Percentiles rank a stretch among this genome's conserved stretches.
phyloP scores from a whole-genome alignment of 176 grass and related monocot species.

The Melocanna baccifera region DNA sequence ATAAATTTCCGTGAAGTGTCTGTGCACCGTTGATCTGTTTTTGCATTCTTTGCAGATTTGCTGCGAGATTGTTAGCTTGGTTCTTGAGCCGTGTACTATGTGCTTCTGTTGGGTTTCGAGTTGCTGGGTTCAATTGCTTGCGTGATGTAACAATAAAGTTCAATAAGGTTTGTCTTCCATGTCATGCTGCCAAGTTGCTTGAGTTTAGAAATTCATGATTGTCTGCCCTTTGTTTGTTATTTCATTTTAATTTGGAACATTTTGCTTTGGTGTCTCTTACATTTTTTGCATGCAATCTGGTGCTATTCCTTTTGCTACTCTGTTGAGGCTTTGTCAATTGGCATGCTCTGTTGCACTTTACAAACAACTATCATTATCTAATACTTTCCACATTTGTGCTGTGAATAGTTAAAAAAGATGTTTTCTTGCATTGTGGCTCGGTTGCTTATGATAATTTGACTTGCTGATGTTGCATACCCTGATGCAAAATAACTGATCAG shows the following conservation, averaged over 20 bases:
- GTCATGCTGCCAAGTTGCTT: slow-evolving; percentile 17
- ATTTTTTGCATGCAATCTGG: neutral
- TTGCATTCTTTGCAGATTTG: slow-evolving; percentile 59
- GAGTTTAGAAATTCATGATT: slow-evolving; percentile 11
- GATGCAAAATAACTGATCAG: neutral
- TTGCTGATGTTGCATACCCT: slow-evolving; percentile 3
- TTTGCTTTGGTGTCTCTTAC: neutral
- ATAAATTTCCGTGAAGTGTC: neutral
- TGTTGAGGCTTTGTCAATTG: neutral
- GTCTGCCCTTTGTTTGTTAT: neutral
- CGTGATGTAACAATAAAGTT: slow-evolving; percentile 92
- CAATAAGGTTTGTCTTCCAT: slow-evolving; percentile 59
- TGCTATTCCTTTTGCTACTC: slow-evolving; percentile 14
- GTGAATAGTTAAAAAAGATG: neutral
- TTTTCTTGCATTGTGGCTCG: neutral
- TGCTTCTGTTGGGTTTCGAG: slow-evolving; percentile 85
- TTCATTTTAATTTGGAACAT: slow-evolving; percentile 19
- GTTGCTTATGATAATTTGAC: neutral
- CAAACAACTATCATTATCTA: neutral
- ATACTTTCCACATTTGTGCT: neutral
- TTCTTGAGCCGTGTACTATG: slow-evolving; percentile 77
- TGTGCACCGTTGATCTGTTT: slow-evolving; percentile 1
- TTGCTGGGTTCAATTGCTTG: slow-evolving; percentile 95
- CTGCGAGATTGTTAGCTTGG: slow-evolving; percentile 90
- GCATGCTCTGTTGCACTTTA: neutral